Base-by-base conservation (phyloP, 1,139 yeast species). In the Pneumocystis jirovecii region DNA sequence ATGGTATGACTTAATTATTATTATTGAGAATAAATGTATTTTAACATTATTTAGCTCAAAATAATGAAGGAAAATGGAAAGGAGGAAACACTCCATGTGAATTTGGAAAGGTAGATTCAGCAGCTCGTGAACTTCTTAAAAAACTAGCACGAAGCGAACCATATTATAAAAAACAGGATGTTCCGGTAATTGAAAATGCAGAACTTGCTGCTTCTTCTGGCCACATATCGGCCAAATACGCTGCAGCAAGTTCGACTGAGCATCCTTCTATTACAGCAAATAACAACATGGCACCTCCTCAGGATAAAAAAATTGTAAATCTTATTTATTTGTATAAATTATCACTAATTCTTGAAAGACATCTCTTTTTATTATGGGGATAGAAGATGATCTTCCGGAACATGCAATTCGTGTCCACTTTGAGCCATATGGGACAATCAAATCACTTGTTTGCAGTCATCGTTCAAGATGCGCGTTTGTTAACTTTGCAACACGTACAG, bases 301-400 rank as follows among this genome's bases (percentile, higher is more conserved):
- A 74, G 31, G 82, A 83, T 68, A 66, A 71, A 3, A 72, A 74
- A 0, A 70, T 82, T 31, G 78, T 79, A 45, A 63, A 67, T 61
- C 42, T 3, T 29, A 42, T 40, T 39, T 15, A 42, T 25, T 37
- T 25, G 6, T 64, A 40, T 34, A 64, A 21, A 15, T 12, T 64
- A 31, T 8, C 15, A 12, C 2, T 21, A 44, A 50, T 50, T 29
- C 63, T 35, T 34, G 25, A 60, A 35, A 63, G 64, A 63, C 66
- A 61, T 79, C 89, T 0, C 80, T 89, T 64, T 87, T 88, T 73
- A 73, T 89, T n/a, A 86, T 85, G 75, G 96, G 96, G 0, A 77
- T 87, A 34, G 83, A 80, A 63, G 82, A 82, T 19, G 83, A 82
- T n/a, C 72, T 85, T n/a, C 85, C 91, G 0, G 89, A 85, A 69